These are phyloP conservation scores for Smittium mucronatum DNA, from an alignment of 371 early-diverging fungal species.

Conservation along the genomic window DNA sequence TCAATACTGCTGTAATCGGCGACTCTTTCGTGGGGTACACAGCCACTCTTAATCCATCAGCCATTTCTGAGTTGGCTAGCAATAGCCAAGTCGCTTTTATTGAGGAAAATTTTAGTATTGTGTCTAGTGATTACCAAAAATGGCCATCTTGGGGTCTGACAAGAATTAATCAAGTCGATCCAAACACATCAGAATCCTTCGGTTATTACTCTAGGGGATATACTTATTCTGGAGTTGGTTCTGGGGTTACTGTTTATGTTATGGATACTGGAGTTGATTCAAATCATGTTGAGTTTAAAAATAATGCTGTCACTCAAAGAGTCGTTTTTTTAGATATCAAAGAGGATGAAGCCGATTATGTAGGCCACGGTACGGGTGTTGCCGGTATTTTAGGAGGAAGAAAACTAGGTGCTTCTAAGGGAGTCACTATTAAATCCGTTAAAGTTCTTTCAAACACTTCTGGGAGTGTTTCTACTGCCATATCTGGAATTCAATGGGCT, in stretches of 20 bases:
- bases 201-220: neutral
- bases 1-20: neutral
- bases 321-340: neutral
- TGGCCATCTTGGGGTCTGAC: slow-evolving; percentile 7
- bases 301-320: neutral
- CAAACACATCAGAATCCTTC: neutral
- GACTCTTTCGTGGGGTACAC: slow-evolving; percentile 5
- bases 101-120: slow-evolving; percentile 4
- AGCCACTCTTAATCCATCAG: neutral
- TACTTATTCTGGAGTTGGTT: neutral
- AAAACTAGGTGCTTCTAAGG: slow-evolving; percentile 6
- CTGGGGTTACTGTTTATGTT: slow-evolving; percentile 6
- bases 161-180: neutral
- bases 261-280: slow-evolving; percentile 7
- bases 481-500: slow-evolving; percentile 6
- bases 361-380: slow-evolving; percentile 5
- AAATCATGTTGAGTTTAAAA: neutral
- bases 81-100: slow-evolving; percentile 3
- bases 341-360: neutral
- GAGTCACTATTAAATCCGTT: slow-evolving; percentile 3
- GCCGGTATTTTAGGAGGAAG: slow-evolving; percentile 8
- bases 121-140: neutral
- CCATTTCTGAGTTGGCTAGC: neutral
- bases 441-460: slow-evolving; percentile 1
- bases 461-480: neutral